Percentiles rank a stretch among this genome's conserved stretches.
These are phyloP conservation scores for Ogataea corticis DNA, from an alignment of 805 yeast genomes.

Conservation along the genomic window DNA sequence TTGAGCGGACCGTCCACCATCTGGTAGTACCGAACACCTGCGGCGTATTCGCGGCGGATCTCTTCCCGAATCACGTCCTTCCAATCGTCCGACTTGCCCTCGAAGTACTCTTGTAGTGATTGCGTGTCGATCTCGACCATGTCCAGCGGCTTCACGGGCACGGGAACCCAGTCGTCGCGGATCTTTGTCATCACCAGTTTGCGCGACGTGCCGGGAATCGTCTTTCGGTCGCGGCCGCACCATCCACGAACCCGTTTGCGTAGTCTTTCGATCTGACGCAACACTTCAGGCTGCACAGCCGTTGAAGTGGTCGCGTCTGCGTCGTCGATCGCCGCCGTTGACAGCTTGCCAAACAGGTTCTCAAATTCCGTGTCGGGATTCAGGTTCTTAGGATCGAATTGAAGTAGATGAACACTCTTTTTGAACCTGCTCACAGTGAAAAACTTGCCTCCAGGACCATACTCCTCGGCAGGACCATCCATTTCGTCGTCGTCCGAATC, in stretches of 20 bases:
- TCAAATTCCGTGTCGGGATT: conserved; percentile 79
- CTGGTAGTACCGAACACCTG: conserved; percentile 57
- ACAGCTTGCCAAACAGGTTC: conserved; percentile 68
- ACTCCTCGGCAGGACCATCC: conserved; percentile 37
- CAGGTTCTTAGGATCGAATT: conserved; percentile 50
- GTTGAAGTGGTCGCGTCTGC: conserved; percentile 75
- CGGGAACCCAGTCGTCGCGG: conserved; percentile 80
- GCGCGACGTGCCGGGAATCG: conserved; percentile 73
- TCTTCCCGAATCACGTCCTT: conserved; percentile 48
- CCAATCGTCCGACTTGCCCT: conserved; percentile 43
- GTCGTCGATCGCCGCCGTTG: conserved; percentile 67
- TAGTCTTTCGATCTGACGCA: conserved; percentile 60
- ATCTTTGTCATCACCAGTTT: conserved; percentile 69
- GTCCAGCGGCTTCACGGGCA: conserved; percentile 55
- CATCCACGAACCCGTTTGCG: conserved; percentile 70
- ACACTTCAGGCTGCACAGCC: conserved; percentile 65
- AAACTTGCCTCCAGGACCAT: conserved; percentile 31
- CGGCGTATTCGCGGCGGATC: conserved; percentile 36
- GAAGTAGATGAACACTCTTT: conserved; percentile 41
- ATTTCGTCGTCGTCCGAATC: conserved; percentile 30
- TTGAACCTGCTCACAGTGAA: conserved; percentile 50
- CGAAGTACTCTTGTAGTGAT: conserved; percentile 41
- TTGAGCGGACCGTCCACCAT: conserved; percentile 39
- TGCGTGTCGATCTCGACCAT: conserved; percentile 54
- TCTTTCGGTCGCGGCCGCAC: conserved; percentile 77